These are phyloP conservation scores for Colletotrichum echinochloae DNA, from an alignment of 2,329 filamentous ascomycete genomes.

Conservation along the genomic window DNA sequence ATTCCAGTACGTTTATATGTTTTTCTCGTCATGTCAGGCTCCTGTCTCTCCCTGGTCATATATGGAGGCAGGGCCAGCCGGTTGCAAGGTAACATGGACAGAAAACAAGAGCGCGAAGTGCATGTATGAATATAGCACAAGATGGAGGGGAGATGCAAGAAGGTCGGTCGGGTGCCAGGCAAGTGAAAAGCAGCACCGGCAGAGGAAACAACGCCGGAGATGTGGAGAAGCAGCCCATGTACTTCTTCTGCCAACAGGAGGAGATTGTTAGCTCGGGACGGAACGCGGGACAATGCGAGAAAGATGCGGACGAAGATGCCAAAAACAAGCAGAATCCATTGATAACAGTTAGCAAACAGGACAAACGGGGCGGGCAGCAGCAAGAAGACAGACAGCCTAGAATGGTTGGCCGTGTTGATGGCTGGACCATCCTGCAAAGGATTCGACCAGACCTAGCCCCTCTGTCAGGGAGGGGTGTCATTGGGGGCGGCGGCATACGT, in stretches of 20 bases:
- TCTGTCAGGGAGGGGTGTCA: constrained; percentile 23
- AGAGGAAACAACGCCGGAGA: neutral
- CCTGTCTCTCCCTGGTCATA: constrained; percentile 16
- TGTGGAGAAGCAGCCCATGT: neutral
- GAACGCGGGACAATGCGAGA: neutral
- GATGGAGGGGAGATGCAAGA: neutral
- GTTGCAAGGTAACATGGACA: constrained; percentile 4
- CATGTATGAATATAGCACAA: constrained; percentile 9
- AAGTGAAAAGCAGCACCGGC: neutral
- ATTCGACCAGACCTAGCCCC: constrained; percentile 20
- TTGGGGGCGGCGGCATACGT: constrained; percentile 35
- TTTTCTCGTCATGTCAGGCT: neutral
- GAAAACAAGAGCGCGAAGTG: neutral
- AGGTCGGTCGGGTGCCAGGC: constrained; percentile 12
- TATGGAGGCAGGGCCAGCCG: neutral
- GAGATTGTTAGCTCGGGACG: neutral
- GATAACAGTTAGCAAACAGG: neutral
- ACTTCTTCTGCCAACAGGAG: neutral
- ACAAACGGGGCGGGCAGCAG: neutral
- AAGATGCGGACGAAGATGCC: neutral
- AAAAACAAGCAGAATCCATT: neutral
- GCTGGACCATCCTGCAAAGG: constrained; percentile 31
- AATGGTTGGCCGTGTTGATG: constrained; percentile 17
- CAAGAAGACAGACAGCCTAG: neutral
- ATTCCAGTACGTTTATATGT: constrained; percentile 10